Conservation (phyloP, 1,139 yeast genomes). For the Candida freyschussii region DNA sequence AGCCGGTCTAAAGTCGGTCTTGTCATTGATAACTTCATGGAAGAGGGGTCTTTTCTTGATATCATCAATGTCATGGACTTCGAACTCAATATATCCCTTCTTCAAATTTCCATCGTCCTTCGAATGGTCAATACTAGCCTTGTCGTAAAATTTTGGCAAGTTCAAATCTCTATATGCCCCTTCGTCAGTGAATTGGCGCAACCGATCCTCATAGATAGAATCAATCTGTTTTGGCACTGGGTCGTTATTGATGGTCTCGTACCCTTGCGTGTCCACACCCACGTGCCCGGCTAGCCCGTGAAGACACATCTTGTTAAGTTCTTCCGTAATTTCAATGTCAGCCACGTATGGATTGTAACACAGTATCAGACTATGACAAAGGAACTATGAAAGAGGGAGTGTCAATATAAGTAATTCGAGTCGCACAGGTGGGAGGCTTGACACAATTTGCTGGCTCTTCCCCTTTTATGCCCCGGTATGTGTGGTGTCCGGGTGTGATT, state of each 20-base stretch:
- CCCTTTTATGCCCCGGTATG: constrained; percentile 1
- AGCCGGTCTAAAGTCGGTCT: constrained; percentile 42
- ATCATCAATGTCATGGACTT: constrained; percentile 30
- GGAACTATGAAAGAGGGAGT: too few relatives aligned
- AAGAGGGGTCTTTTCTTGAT: constrained; percentile 62
- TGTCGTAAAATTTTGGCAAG: constrained; percentile 78
- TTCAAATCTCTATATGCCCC: constrained; percentile 64
- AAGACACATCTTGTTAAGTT: constrained; percentile 11
- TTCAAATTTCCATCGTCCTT: constrained; percentile 23
- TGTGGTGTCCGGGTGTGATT: constrained; percentile 4
- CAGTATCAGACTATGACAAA: too few relatives aligned
- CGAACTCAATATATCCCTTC: constrained; percentile 32
- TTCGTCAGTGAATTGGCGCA: constrained; percentile 71
- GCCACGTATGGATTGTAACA: too few relatives aligned
- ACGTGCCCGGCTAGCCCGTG: constrained; percentile 14
- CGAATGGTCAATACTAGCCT: constrained; percentile 43
- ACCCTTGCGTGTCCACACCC: constrained; percentile 10
- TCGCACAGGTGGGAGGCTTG: neutral
- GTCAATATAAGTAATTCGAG: neutral
- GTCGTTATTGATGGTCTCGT: constrained; percentile 40
- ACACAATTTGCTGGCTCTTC: neutral
- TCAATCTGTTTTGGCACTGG: constrained; percentile 86
- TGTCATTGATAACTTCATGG: constrained; percentile 52
- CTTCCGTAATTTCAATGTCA: too few relatives aligned
- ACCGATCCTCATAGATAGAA: constrained; percentile 67